These are phyloP conservation scores for Cadophora gregata DNA, from an alignment of 2,329 filamentous ascomycete genomes.

Conservation along the genomic window DNA sequence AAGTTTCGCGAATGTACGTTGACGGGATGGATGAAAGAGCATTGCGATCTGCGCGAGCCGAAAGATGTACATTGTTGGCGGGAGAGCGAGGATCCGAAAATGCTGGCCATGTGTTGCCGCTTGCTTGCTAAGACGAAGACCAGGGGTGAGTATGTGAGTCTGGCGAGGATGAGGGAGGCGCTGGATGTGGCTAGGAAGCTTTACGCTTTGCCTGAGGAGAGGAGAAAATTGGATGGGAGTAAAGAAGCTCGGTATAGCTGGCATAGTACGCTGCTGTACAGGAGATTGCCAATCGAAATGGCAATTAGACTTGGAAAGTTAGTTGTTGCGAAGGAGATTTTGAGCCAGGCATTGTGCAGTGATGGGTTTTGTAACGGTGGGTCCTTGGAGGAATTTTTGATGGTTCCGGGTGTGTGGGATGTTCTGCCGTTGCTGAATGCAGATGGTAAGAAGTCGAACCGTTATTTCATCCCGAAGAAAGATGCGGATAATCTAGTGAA, in stretches of 20 bases:
- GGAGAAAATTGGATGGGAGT: neutral
- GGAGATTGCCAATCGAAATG: conserved; percentile 25
- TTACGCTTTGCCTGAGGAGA: conserved; percentile 18
- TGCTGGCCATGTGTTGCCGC: conserved; percentile 28
- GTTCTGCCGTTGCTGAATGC: conserved; percentile 28
- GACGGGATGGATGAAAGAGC: conserved; percentile 29
- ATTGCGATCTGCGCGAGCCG: conserved; percentile 25
- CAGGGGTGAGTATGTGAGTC: conserved; percentile 13
- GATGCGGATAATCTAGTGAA: conserved; percentile 23
- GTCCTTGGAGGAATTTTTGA: conserved; percentile 23
- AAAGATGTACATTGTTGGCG: conserved; percentile 25
- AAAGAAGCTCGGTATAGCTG: conserved; percentile 2
- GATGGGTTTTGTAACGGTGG: conserved; percentile 26
- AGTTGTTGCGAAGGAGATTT: conserved; percentile 20
- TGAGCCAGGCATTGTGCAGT: conserved; percentile 22
- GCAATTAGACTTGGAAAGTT: conserved; percentile 27
- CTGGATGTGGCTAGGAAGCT: conserved; percentile 19
- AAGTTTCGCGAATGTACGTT: conserved; percentile 27
- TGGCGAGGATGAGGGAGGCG: conserved; percentile 9
- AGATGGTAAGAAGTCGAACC: conserved; percentile 26
- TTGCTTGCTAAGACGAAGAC: conserved; percentile 25
- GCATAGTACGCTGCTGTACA: conserved; percentile 21
- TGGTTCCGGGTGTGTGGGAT: conserved; percentile 30
- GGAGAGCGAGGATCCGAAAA: conserved; percentile 23
- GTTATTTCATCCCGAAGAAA: conserved; percentile 23